Percentiles rank a stretch among this genome's conserved stretches.
phyloP scores from a whole-genome alignment of 169 alveolate species.

The Plasmodium malariae region DNA sequence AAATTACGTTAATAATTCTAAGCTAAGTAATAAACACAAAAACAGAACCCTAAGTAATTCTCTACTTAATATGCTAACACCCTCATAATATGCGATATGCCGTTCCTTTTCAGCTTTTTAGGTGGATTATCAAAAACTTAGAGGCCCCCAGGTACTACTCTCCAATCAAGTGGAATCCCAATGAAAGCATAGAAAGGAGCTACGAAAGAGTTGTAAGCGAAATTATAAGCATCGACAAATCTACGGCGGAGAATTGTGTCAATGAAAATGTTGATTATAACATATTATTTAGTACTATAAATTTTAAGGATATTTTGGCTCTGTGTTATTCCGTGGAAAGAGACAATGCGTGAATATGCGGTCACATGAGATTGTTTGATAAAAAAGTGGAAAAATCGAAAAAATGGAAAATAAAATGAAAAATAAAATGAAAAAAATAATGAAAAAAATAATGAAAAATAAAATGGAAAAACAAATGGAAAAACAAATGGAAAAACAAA shows the following conservation, averaged over 20 bases:
- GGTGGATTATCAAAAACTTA: constrained; percentile 61
- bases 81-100: no score
- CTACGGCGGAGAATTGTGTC: constrained; percentile 20
- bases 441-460: neutral
- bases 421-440: neutral
- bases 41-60: no score
- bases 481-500: neutral
- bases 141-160: constrained; percentile 72
- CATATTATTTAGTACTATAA: constrained; percentile 52
- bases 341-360: neutral
- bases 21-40: no score
- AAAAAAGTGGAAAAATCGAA: constrained; percentile 3
- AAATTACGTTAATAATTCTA: no score
- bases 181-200: constrained; percentile 45
- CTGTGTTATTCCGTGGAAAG: constrained; percentile 40
- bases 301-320: constrained; percentile 56
- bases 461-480: neutral
- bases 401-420: neutral
- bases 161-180: constrained; percentile 47
- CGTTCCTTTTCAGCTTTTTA: constrained; percentile 40
- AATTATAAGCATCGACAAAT: constrained; percentile 38
- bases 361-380: neutral
- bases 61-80: no score
- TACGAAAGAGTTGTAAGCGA: constrained; percentile 32
- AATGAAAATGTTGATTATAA: constrained; percentile 73